Conservation (phyloP, 1,284 basidiomycete species). For the Schizophyllum amplum region DNA sequence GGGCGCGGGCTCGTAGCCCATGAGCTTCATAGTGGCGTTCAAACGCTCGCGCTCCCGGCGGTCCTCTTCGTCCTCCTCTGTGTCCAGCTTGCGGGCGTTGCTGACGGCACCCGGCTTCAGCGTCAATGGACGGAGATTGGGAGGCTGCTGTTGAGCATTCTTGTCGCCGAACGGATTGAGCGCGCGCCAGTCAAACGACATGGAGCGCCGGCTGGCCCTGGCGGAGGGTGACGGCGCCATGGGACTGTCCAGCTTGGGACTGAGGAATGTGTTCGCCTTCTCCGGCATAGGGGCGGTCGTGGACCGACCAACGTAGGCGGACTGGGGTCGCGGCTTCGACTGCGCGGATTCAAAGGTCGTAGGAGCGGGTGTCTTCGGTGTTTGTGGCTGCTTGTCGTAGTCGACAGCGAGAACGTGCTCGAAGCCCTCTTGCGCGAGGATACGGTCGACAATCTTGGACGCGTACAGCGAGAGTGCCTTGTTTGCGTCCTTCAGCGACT, state of each 20-base stretch:
- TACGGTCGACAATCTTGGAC: constrained; percentile 93
- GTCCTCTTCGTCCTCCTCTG: constrained; percentile 84
- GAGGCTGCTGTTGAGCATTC: constrained; percentile 49
- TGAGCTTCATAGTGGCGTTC: constrained; percentile 83
- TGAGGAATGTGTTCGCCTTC: constrained; percentile 24
- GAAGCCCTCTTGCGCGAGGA: constrained; percentile 89
- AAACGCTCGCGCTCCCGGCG: constrained; percentile 75
- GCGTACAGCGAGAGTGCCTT: constrained; percentile 91
- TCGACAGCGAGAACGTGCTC: constrained; percentile 89
- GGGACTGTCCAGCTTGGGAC: constrained; percentile 19
- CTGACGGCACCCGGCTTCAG: constrained; percentile 48
- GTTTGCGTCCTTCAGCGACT: constrained; percentile 89
- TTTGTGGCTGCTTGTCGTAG: constrained; percentile 53
- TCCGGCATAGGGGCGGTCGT: constrained; percentile 28
- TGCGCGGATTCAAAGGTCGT: constrained; percentile 21
- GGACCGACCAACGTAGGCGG: constrained; percentile 41
- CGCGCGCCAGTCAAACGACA: constrained; percentile 76
- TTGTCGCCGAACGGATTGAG: constrained; percentile 64
- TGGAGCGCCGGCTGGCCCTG: constrained; percentile 57
- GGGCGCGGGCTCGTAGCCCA: constrained; percentile 72
- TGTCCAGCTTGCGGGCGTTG: constrained; percentile 68
- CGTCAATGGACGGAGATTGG: constrained; percentile 63
- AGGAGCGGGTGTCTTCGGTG: constrained; percentile 26
- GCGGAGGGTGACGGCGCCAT: constrained; percentile 17
- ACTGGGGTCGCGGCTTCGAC: constrained; percentile 51